Conservation (phyloP, 495 filamentous ascomycete species). For the Xylaria intraflava region DNA sequence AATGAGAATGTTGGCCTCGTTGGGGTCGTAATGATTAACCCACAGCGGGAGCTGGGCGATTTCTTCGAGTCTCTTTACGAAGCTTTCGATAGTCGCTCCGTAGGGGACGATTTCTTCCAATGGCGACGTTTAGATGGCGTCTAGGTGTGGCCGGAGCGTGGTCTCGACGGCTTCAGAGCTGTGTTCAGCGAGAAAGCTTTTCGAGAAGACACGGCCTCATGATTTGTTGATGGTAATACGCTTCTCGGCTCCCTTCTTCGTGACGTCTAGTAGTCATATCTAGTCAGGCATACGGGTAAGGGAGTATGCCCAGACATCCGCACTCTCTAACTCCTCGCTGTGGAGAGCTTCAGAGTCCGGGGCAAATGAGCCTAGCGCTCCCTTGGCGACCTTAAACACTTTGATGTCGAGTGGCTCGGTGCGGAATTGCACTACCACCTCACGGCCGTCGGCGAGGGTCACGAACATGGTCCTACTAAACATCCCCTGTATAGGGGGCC, state of each 20-base stretch:
- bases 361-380: slow-evolving; percentile 20
- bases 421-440: slow-evolving; percentile 27
- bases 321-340: slow-evolving; percentile 18
- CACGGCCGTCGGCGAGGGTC: slow-evolving; percentile 21
- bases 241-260: slow-evolving; percentile 18
- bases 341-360: slow-evolving; percentile 21
- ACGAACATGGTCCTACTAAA: slow-evolving; percentile 28
- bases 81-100: slow-evolving; percentile 10
- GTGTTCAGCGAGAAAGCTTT: slow-evolving; percentile 18
- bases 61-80: slow-evolving; percentile 16
- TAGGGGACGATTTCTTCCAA: slow-evolving; percentile 22
- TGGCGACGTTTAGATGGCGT: slow-evolving; percentile 22
- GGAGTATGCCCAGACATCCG: slow-evolving; percentile 25
- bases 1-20: slow-evolving; percentile 30
- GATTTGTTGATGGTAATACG: slow-evolving; percentile 21
- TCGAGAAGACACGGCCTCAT: slow-evolving; percentile 19
- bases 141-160: slow-evolving; percentile 23
- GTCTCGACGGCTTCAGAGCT: slow-evolving; percentile 20
- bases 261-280: slow-evolving; percentile 20
- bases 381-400: slow-evolving; percentile 23
- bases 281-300: slow-evolving; percentile 23
- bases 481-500: slow-evolving; percentile 28
- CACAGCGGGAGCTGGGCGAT: slow-evolving; percentile 27
- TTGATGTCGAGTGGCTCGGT: slow-evolving; percentile 22
- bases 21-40: slow-evolving; percentile 26